These are phyloP conservation scores for Platanthera zijinensis DNA, from an alignment of 106 monocot species.

Conservation along the genomic window DNA sequence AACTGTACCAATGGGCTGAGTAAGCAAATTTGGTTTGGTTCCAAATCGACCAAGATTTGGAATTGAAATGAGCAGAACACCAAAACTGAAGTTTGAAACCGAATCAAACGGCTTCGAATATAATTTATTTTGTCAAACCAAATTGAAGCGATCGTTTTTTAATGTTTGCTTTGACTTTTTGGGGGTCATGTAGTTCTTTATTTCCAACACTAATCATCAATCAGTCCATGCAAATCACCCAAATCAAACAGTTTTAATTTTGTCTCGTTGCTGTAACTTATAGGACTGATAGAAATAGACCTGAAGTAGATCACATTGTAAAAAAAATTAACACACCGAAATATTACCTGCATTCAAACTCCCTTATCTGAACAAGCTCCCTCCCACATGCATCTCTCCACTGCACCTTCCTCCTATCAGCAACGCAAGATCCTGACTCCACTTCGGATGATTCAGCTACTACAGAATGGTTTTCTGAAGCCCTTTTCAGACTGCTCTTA, in stretches of 20 bases:
- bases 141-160: no score
- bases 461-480: slow-evolving; percentile 14
- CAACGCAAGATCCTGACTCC: slow-evolving; percentile 11
- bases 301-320: background rate
- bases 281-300: background rate
- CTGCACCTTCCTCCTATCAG: slow-evolving; percentile 64
- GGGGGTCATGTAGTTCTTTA: no score
- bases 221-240: background rate
- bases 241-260: background rate
- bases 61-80: no score
- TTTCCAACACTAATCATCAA: no score
- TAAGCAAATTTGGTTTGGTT: no score
- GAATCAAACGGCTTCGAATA: no score
- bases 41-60: no score
- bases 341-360: slow-evolving; percentile 73
- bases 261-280: background rate
- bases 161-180: no score
- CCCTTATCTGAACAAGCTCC: slow-evolving; percentile 74
- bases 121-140: no score
- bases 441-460: slow-evolving; percentile 24
- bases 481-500: slow-evolving; percentile 54
- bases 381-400: slow-evolving; percentile 71
- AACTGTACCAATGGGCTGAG: no score
- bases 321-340: no score
- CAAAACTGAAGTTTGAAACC: no score